Base-by-base conservation (phyloP, 805 yeast species). In the Barnettozyma vustinii region DNA sequence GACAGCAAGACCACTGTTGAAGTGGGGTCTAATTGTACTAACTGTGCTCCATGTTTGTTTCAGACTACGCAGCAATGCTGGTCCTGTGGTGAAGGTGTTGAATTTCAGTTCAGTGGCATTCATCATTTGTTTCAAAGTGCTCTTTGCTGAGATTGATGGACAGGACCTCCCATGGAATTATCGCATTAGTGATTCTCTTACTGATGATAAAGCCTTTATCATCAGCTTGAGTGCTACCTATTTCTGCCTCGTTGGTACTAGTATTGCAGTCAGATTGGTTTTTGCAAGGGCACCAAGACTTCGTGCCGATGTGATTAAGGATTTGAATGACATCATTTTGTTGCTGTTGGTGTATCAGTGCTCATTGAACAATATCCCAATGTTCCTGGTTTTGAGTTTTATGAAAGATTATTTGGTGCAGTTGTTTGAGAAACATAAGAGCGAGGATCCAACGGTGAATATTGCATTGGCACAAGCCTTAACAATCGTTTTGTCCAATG, bases 401-500 rank as follows among this genome's bases (percentile, higher is more conserved):
- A 47, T 72, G 6, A 44, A 23, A 21, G 48, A 48, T 15, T 16
- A 36, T 23, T 35, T 44, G 19, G 26, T 36, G 5, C 39, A 9
- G 7, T 12, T 48, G 9, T 48, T 30, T 18, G 37, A 37, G 1
- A 36, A 15, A 7, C 35, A 40, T 23, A 44, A 41, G 44, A 40
- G 37, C 13, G 18, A 48, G 15, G 33, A 48, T 15, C 36, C 23
- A 19, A 21, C 25, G 1, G 40, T 48, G 16, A 48, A 48, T 16
- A 25, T 48, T 21, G 45, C 37, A 16, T 8, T 48, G 20, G 23
- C 27, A 9, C 51, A 48, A 25, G 19, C 56, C 2, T 26, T 52
- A 1, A 57, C 63, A 5, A 54, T 89, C 3, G 63, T 84, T 20
- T 55, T 89, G 44, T 95, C 89, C 61, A 83, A 88, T 56, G 70